Evolutionary conservation across 805 yeast species (phyloP).

Genomic region (Kuraishia capsulata): DNA sequence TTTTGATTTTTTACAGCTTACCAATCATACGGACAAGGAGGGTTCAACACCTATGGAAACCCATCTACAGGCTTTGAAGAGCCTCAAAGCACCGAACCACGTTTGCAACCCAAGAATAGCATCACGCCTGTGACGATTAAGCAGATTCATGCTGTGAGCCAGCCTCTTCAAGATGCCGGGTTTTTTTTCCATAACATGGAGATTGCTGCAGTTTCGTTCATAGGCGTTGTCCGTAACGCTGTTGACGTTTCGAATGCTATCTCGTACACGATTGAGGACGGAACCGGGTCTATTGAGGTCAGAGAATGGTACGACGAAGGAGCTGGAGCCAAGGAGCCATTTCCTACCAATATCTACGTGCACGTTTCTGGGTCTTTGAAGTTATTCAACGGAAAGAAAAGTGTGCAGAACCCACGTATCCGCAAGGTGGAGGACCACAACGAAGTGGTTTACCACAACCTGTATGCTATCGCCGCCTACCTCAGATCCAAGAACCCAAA

Average conservation of each 20-base stretch:
- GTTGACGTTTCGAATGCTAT: conserved; percentile 49
- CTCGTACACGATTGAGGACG: conserved; percentile 61
- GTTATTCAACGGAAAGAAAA: conserved; percentile 56
- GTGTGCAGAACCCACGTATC: conserved; percentile 54
- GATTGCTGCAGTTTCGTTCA: conserved; percentile 52
- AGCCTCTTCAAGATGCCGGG: conserved; percentile 59
- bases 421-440: conserved; percentile 53
- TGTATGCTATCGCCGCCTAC: conserved; percentile 53
- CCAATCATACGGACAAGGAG: conserved; percentile 26
- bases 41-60: conserved; percentile 22
- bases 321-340: conserved; percentile 22
- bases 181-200: conserved; percentile 51
- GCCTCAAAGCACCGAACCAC: conserved; percentile 12
- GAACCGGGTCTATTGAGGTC: conserved; percentile 60
- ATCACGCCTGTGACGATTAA: conserved; percentile 68
- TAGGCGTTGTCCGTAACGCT: conserved; percentile 64
- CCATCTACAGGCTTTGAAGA: conserved; percentile 8
- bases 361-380: conserved; percentile 46
- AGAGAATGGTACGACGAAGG: conserved; percentile 53
- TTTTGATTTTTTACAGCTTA: no score
- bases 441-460: conserved; percentile 57
- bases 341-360: conserved; percentile 49
- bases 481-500: conserved; percentile 35
- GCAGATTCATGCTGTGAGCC: conserved; percentile 55
- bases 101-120: conserved; percentile 23